Conservation (phyloP, 495 filamentous ascomycete species). For the Podospora conica region DNA sequence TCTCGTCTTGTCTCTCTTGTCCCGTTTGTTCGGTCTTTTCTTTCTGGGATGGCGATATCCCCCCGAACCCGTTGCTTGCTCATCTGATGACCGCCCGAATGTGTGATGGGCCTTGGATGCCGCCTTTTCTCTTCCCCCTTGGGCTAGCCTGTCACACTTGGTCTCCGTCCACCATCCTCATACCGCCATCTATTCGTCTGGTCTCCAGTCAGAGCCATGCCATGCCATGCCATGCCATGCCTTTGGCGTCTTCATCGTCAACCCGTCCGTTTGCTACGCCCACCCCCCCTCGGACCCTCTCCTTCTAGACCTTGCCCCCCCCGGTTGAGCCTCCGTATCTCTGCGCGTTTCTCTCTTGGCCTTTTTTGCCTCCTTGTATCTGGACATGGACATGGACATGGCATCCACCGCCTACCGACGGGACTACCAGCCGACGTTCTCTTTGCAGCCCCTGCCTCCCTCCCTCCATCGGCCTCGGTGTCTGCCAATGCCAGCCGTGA, state of each 20-base stretch:
- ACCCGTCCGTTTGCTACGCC: conserved; percentile 13
- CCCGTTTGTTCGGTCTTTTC: conserved; percentile 10
- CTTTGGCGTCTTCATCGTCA: conserved; percentile 16
- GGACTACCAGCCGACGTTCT: conserved; percentile 13
- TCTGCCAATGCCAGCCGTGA: conserved; percentile 32
- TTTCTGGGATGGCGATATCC: conserved; percentile 10
- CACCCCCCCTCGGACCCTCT: conserved; percentile 18
- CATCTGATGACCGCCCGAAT: conserved; percentile 25
- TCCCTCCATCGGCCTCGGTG: conserved; percentile 15
- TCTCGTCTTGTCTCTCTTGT: conserved; percentile 13
- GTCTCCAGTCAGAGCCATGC: conserved; percentile 19
- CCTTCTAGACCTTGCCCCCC: conserved; percentile 10
- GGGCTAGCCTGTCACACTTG: conserved; percentile 26
- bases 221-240: conserved; percentile 5
- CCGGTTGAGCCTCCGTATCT: conserved; percentile 28
- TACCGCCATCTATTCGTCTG: conserved; percentile 20
- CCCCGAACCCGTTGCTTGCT: conserved; percentile 9
- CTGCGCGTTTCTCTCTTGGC: conserved; percentile 4
- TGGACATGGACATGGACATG: too few species aligned
- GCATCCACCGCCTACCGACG: conserved; percentile 25
- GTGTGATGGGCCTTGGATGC: conserved; percentile 7
- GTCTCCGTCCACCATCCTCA: conserved; percentile 20
- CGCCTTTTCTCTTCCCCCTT: conserved; percentile 17
- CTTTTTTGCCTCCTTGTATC: conserved; percentile 20
- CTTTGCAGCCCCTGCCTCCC: conserved; percentile 19